Percentiles rank a stretch among this genome's conserved stretches.
These are phyloP conservation scores for Penicillium paneum DNA, from an alignment of 2,329 filamentous ascomycete genomes.

Conservation along the genomic window DNA sequence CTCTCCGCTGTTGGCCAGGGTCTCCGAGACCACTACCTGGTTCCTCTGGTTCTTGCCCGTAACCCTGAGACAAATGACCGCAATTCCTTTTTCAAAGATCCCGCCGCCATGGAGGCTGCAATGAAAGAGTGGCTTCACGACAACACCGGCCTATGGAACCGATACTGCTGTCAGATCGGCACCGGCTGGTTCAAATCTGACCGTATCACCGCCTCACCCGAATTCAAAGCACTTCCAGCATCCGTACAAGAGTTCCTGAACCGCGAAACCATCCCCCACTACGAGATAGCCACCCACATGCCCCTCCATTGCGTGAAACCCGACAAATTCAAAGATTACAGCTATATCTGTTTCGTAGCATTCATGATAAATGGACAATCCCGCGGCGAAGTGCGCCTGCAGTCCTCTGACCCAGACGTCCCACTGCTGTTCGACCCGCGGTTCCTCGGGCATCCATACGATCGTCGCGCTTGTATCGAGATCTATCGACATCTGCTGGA, in stretches of 20 bases:
- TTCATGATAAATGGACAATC: constrained; percentile 56
- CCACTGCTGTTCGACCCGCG: constrained; percentile 55
- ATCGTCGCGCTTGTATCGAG: constrained; percentile 52
- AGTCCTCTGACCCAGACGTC: constrained; percentile 51
- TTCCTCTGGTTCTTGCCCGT: constrained; percentile 36
- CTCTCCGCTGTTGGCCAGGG: constrained; percentile 46
- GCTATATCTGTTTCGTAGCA: constrained; percentile 46
- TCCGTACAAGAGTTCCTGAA: constrained; percentile 46
- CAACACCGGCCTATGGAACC: constrained; percentile 37
- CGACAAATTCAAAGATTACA: constrained; percentile 36
- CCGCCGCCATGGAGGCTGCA: constrained; percentile 44
- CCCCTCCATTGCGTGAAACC: constrained; percentile 45
- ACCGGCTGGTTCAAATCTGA: constrained; percentile 46
- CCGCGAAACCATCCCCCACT: constrained; percentile 55
- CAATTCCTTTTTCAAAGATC: constrained; percentile 46
- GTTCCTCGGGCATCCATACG: constrained; percentile 54
- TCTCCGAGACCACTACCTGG: constrained; percentile 45
- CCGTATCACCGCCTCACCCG: constrained; percentile 38
- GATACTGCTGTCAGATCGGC: constrained; percentile 28
- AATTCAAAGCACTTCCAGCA: constrained; percentile 52
- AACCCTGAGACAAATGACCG: constrained; percentile 45
- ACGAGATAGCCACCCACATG: constrained; percentile 53
- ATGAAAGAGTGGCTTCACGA: constrained; percentile 50
- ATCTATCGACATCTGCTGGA: constrained; percentile 45
- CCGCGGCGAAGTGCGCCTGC: constrained; percentile 51